Percentiles rank a stretch among this genome's conserved stretches.
phyloP scores from a whole-genome alignment of 164 flowering plant genomes.

The Aristolochia fimbriata region DNA sequence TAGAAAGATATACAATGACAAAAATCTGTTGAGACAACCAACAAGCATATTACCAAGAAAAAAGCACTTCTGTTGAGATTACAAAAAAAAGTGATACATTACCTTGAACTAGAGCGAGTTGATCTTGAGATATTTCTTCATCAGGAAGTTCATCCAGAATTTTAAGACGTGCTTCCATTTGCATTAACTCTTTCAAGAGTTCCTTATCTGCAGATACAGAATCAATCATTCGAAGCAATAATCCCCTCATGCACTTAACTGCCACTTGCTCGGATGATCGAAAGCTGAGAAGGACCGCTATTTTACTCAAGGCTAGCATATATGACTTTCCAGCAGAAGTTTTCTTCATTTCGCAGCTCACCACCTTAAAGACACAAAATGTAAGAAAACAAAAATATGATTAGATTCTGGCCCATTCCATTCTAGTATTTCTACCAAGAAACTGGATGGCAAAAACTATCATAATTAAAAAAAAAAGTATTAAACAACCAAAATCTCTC shows the following conservation, averaged over 20 bases:
- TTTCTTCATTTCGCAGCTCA: conserved; percentile 53
- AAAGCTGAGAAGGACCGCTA: conserved; percentile 49
- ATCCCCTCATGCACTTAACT: conserved; percentile 55
- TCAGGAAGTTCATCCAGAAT: conserved; percentile 52
- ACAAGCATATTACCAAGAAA: neutral
- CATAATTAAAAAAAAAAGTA: too few species aligned
- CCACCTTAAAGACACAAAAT: conserved; percentile 26
- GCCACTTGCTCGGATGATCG: conserved; percentile 56
- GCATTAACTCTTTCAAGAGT: conserved; percentile 56
- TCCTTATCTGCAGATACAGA: conserved; percentile 55
- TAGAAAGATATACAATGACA: neutral
- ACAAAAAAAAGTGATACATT: conserved; percentile 5
- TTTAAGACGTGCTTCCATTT: conserved; percentile 50
- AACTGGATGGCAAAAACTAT: too few species aligned
- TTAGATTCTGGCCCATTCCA: neutral
- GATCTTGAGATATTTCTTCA: conserved; percentile 38
- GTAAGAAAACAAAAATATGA: neutral
- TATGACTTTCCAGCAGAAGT: conserved; percentile 76
- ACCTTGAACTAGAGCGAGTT: conserved; percentile 52
- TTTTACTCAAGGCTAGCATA: conserved; percentile 54
- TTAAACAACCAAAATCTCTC: too few species aligned
- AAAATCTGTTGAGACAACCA: neutral
- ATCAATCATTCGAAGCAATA: conserved; percentile 38
- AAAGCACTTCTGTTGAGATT: neutral
- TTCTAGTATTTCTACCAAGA: neutral